Evolutionary conservation across 73 alveolate species (phyloP), one percentile per base, ranked within the genome.

Genomic region (Urostyla sp.): DNA sequence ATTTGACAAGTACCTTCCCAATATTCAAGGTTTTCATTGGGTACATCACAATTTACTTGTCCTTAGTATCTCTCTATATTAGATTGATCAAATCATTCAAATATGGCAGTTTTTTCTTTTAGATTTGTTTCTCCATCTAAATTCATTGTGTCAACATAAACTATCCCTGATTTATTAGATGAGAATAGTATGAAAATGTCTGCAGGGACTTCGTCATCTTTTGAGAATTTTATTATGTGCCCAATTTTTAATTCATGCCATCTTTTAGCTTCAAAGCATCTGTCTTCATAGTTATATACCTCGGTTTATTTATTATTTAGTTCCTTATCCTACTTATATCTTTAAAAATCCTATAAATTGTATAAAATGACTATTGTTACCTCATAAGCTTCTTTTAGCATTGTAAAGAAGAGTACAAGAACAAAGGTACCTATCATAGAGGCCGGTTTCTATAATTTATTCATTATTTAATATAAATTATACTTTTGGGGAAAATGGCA

Each of bases 51-150:
- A 28, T 20, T 49, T 0, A 75, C 45, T 3, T 50, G 48, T 36
- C 82, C 87, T 60, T 30, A 20, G 32, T 26, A 50, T 38, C 3
- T 58, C 23, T 32, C 35, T 44, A 44, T 24, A 18, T 72, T 40
- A 13, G 4, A n/a, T 4, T 44, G 75, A 26, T 79, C 60, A 11
- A 49, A 27, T 0, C 63, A 37, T 8, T 81, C 75, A 30, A 45
- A 21, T 4, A 56, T 23, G 59, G 77, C 50, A 72, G 57, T 35
- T 63, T 92, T 94, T 40, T 92, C 90, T 72, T 94, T 94, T 59
- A 95, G 69, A 86, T 94, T 94, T 32, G 97, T 91, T 67, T 94
- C 98, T 1, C 98, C 98, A 81, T 94, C 98, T n/a, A 94, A 78
- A 59, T 92, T 92, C 93, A 89, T 94, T 45, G 98, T 94, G 67